Conservation (phyloP, 2,329 filamentous ascomycete genomes). For the Pestalotiopsis sp. region DNA sequence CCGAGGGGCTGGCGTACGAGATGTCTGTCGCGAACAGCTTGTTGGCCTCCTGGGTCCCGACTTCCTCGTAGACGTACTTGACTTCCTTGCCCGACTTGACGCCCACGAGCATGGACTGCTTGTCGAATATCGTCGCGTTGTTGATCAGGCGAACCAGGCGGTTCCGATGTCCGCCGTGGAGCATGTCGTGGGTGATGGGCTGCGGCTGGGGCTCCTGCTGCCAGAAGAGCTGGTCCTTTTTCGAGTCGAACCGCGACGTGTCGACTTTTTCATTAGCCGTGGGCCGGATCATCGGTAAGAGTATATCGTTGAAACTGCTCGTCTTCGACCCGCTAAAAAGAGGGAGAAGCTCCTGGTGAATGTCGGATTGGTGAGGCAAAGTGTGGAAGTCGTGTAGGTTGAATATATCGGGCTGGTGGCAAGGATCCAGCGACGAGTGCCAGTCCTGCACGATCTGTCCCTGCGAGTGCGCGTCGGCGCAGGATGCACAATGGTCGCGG, state of each 20-base stretch:
- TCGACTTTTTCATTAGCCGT: conserved; percentile 51
- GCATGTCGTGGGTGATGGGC: conserved; percentile 46
- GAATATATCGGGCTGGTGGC: conserved; percentile 75
- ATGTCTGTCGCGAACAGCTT: conserved; percentile 54
- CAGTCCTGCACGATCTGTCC: conserved; percentile 69
- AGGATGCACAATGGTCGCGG: conserved; percentile 63
- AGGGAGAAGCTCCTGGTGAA: conserved; percentile 66
- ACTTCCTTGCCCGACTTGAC: conserved; percentile 32
- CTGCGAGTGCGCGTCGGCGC: conserved; percentile 63
- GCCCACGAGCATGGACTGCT: conserved; percentile 58
- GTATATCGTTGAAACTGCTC: conserved; percentile 71
- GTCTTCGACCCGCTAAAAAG: conserved; percentile 77
- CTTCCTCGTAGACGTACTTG: conserved; percentile 56
- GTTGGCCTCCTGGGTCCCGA: conserved; percentile 55
- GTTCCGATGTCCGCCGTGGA: conserved; percentile 69
- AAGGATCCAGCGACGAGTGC: conserved; percentile 64
- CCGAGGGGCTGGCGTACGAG: conserved; percentile 57
- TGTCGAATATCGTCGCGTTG: conserved; percentile 50
- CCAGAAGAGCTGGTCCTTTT: conserved; percentile 71
- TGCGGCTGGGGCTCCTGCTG: conserved; percentile 63
- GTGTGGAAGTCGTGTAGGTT: conserved; percentile 74
- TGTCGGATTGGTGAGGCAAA: conserved; percentile 60
- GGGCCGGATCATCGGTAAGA: conserved; percentile 62
- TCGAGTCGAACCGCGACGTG: conserved; percentile 54
- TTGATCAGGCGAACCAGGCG: conserved; percentile 71